Evolutionary conservation across 148 eudicot species (phyloP).

Genomic region (Selenicereus undatus): DNA sequence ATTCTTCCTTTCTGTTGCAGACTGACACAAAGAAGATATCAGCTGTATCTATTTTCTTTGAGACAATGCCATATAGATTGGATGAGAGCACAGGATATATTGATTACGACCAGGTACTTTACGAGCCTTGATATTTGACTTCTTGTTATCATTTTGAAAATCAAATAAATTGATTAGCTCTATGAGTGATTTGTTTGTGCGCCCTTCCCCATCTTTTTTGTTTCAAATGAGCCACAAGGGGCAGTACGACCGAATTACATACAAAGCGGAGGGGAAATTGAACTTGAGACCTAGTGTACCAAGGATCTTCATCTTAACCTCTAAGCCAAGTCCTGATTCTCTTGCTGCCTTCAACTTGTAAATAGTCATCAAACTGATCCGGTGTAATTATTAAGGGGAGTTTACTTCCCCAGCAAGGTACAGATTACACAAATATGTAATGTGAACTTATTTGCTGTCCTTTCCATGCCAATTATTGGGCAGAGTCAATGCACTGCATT

Average conservation of each 20-base stretch:
- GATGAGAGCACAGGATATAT: conserved; percentile 92
- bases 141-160: neutral
- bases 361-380: neutral
- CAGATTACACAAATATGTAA: neutral
- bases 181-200: neutral
- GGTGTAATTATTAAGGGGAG: neutral
- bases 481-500: neutral
- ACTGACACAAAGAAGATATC: conserved; percentile 99
- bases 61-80: conserved; percentile 99
- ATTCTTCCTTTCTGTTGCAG: conserved; percentile 38
- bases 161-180: neutral
- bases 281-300: neutral
- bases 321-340: neutral
- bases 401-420: neutral
- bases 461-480: neutral
- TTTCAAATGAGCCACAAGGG: neutral
- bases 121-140: conserved; percentile 1
- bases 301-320: neutral
- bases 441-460: neutral
- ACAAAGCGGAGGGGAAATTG: neutral
- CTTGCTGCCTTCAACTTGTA: neutral
- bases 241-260: neutral
- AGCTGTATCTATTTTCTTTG: conserved; percentile 90
- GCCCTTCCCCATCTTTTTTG: neutral
- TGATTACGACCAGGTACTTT: conserved; percentile 88